These are phyloP conservation scores for Cladorrhinum samala DNA, from an alignment of 495 filamentous ascomycete species.

Conservation along the genomic window DNA sequence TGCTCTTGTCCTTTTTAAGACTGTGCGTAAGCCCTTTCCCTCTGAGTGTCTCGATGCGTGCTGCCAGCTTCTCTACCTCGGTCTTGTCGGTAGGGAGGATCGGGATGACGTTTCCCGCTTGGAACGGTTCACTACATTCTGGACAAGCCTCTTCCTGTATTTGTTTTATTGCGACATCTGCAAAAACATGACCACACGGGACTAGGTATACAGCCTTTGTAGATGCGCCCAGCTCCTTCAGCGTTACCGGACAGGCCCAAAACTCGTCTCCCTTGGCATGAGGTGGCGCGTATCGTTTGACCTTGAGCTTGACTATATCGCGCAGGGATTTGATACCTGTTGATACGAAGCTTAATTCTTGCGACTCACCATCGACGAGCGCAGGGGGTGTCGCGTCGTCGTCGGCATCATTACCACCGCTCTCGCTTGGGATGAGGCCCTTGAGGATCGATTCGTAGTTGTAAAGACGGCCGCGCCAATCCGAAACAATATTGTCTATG, in stretches of 20 bases:
- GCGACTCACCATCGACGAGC: conserved; percentile 22
- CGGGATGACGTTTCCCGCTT: conserved; percentile 68
- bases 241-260: conserved; percentile 83
- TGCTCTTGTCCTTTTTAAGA: conserved; percentile 84
- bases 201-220: conserved; percentile 84
- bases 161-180: conserved; percentile 76
- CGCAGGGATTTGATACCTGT: conserved; percentile 68
- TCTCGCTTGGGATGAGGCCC: conserved; percentile 63
- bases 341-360: conserved; percentile 59
- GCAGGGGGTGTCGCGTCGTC: conserved; percentile 5
- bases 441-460: conserved; percentile 90
- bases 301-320: conserved; percentile 85
- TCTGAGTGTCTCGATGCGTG: conserved; percentile 59
- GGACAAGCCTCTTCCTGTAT: conserved; percentile 47
- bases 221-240: conserved; percentile 73
- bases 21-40: conserved; percentile 74
- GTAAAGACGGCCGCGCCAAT: conserved; percentile 79
- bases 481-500: conserved; percentile 69
- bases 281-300: conserved; percentile 49
- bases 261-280: conserved; percentile 42
- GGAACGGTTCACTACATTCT: conserved; percentile 72
- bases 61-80: conserved; percentile 63
- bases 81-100: conserved; percentile 67
- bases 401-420: conserved; percentile 29
- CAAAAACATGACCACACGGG: conserved; percentile 93